A percentile compares a stretch with the other conserved stretches of the same genome.
Evolutionary conservation across 2,329 filamentous ascomycete species (phyloP).

Genomic region (Xylaria sp.): DNA sequence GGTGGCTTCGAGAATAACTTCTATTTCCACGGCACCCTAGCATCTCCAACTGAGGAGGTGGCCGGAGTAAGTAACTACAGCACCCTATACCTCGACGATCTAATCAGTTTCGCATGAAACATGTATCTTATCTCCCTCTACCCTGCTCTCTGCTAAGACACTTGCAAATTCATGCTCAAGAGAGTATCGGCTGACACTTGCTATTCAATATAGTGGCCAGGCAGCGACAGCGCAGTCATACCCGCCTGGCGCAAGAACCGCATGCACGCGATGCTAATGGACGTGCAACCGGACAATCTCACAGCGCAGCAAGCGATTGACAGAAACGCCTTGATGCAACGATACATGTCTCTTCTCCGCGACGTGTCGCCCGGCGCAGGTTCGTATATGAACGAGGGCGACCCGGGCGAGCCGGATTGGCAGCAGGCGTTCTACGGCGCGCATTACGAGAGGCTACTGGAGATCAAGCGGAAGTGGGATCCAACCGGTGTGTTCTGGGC

Average conservation of each 20-base stretch:
- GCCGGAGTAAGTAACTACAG: slow-evolving; percentile 28
- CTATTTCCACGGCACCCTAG: slow-evolving; percentile 43
- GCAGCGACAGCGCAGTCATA: slow-evolving; percentile 44
- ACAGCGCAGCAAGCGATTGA: slow-evolving; percentile 33
- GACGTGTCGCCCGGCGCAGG: slow-evolving; percentile 49
- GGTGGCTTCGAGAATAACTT: slow-evolving; percentile 43
- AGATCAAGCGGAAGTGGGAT: slow-evolving; percentile 58
- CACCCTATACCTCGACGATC: not conserved
- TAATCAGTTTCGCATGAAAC: not conserved
- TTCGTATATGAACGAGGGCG: slow-evolving; percentile 59
- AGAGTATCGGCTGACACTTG: not conserved
- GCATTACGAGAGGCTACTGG: slow-evolving; percentile 49
- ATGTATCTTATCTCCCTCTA: too few species aligned
- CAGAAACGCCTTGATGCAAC: slow-evolving; percentile 36
- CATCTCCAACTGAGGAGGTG: slow-evolving; percentile 40
- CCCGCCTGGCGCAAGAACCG: slow-evolving; percentile 50
- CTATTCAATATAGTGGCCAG: slow-evolving; percentile 33
- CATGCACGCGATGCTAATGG: slow-evolving; percentile 45
- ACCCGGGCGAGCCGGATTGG: slow-evolving; percentile 54
- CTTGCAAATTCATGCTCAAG: not conserved
- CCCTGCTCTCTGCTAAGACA: not conserved
- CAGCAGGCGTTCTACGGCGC: slow-evolving; percentile 54
- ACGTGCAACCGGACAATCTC: slow-evolving; percentile 31
- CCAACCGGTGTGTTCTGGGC: slow-evolving; percentile 54
- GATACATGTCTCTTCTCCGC: slow-evolving; percentile 39